Evolutionary conservation across 2,329 filamentous ascomycete genomes (phyloP), one percentile per base, ranked within the genome.

Genomic region (Pseudocercospora musae): DNA sequence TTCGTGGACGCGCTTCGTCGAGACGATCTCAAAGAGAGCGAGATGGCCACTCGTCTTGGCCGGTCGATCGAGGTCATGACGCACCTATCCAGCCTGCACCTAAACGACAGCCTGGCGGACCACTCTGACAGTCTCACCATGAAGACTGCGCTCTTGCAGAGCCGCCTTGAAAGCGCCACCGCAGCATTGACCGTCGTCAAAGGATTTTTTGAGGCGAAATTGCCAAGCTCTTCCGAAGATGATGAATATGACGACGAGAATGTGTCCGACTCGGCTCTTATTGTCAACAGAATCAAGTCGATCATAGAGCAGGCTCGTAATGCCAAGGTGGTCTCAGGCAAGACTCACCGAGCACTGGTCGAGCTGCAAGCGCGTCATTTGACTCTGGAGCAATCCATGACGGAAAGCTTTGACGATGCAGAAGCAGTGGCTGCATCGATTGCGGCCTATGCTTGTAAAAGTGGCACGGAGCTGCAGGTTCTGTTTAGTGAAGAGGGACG

Each of bases 1-100:
- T 96, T 92, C 86, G 90, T 98, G 60, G 93, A 97, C 67, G 87
- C 87, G 5, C 75, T 97, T 59, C 88, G 92, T 66, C 87, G 87
- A 57, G 92, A 96, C 69, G 92, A 96, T 60, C 79, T 98, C 54
- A 92, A 92, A 76, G 90, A 94, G 77, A 87, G 89, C 74, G 89
- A 91, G 70, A 92, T 92, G 72, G 88, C 90, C 0, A 86, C 86
- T 23, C 91, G 96, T 73, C 81, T 98, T 40, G 88, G 94, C 71
- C 87, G 79, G 13, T 94, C 91, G 6, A 90, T 96, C 69, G 90
- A 92, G 58, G 84, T 97, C 58, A 88, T 97, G 82, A 85, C 86
- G n/a, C 92, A 97, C 74, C 84, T 97, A 13, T 89, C 87, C 9
- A 90, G 94, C 72, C 87, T 93, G 21, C 88, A 96, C 72, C 87